phyloP scores from a whole-genome alignment of 1,284 basidiomycete genomes.

The Chondrostereum purpureum region DNA sequence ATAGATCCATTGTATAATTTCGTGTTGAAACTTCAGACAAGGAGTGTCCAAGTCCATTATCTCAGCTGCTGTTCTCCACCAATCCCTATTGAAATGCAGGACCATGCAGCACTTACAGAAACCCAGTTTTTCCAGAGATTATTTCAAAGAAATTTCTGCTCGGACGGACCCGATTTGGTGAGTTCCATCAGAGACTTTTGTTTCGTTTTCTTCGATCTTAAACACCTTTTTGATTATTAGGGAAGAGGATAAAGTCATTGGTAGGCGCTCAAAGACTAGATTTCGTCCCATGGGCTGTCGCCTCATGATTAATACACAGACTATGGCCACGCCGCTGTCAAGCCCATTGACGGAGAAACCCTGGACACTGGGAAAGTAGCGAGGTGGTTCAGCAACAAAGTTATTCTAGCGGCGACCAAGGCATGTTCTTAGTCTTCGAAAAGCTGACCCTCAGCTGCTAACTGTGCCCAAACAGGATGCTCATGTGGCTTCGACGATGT shows the following conservation, averaged over 20 bases:
- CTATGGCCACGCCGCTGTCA: constrained; percentile 7
- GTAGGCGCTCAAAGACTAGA: background rate
- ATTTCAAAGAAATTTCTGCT: background rate
- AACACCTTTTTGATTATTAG: too few relatives aligned
- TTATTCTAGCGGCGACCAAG: constrained; percentile 9
- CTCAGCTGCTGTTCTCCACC: background rate
- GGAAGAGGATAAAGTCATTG: constrained; percentile 10
- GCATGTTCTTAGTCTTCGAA: background rate
- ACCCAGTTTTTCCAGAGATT: background rate
- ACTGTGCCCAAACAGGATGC: constrained; percentile 7
- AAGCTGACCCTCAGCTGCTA: background rate
- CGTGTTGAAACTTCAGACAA: too few relatives aligned
- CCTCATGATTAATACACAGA: too few relatives aligned
- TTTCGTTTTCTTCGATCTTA: too few relatives aligned
- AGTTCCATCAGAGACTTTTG: too few relatives aligned
- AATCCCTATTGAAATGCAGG: too few relatives aligned
- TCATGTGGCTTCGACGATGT: constrained; percentile 12
- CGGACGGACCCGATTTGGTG: background rate
- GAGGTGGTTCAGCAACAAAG: constrained; percentile 9
- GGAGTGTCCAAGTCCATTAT: background rate
- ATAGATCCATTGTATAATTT: too few relatives aligned
- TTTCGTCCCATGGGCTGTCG: too few relatives aligned
- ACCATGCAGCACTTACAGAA: background rate
- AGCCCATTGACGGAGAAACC: constrained; percentile 10
- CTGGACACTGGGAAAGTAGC: constrained; percentile 6